Evolutionary conservation across 768 basidiomycete genomes (phyloP).

Genomic region (Mycena polygramma): DNA sequence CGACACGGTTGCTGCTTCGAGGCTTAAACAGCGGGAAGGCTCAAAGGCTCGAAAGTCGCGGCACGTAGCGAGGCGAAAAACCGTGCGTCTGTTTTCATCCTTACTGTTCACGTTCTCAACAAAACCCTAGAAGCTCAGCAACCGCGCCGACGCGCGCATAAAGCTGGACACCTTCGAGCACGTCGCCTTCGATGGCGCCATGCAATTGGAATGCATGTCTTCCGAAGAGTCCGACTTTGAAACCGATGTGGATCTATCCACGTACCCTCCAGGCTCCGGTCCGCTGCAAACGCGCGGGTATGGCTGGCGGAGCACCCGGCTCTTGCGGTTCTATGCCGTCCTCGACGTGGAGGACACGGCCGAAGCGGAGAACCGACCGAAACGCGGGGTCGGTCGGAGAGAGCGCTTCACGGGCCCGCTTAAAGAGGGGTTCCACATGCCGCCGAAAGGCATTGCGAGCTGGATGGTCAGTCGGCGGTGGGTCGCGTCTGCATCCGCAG

Average conservation of each 20-base stretch:
- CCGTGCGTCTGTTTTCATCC: constrained; percentile 55
- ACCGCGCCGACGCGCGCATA: constrained; percentile 72
- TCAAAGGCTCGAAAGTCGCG: constrained; percentile 73
- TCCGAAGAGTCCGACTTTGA: constrained; percentile 82
- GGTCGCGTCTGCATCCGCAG: constrained; percentile 57
- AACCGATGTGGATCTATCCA: constrained; percentile 39
- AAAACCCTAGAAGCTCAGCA: constrained; percentile 70
- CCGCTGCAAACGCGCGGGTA: constrained; percentile 69
- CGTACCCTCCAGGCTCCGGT: constrained; percentile 45
- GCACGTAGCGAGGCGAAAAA: constrained; percentile 71
- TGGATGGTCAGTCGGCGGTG: constrained; percentile 87
- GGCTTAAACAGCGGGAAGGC: constrained; percentile 67
- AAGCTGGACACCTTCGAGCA: constrained; percentile 68
- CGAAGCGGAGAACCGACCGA: constrained; percentile 62
- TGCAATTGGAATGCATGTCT: constrained; percentile 84
- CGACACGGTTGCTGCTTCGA: constrained; percentile 59
- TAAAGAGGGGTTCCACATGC: constrained; percentile 70
- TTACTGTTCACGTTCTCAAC: constrained; percentile 26
- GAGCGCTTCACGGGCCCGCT: constrained; percentile 65
- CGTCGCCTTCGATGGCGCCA: constrained; percentile 75
- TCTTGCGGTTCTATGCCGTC: constrained; percentile 69
- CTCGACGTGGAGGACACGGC: constrained; percentile 70
- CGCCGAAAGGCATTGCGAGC: constrained; percentile 71
- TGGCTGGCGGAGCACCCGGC: constrained; percentile 76
- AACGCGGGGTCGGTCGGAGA: constrained; percentile 69